Evolutionary conservation across 306 rosid species (phyloP), one percentile per base, ranked within the genome.

Genomic region (Purshia tridentata): DNA sequence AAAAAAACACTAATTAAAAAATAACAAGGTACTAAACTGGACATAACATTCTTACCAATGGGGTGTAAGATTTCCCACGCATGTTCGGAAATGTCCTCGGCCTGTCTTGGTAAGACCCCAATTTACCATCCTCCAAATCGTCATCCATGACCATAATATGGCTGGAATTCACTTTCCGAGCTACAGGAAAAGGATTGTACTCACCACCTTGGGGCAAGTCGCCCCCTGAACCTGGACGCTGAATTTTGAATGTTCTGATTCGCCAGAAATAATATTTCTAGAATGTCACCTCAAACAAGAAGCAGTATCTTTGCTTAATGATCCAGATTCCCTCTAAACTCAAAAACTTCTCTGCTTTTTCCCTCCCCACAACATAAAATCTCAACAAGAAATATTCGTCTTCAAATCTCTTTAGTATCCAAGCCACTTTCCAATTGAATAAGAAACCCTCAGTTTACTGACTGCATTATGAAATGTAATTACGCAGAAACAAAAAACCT

Each of bases 181-280:
- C 91, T 53, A 88, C 80, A 71, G 95, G 88, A 85, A 69, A 87
- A 74, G 87, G 84, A 87, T 62, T 85, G 85, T 82, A 90, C 86
- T 92, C 96, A 70, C 85, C 92, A 72, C 73, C 84, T 81, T 91
- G 98, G 96, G 98, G 98, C 91, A 94, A 84, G 80, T 94, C 91
- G 78, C 90, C 98, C 97, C 98, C 96, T 73, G 96, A 89, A 80
- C 88, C 94, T 81, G 90, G 90, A 66, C 91, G 96, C 96, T 89
- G 92, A 88, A 94, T 94, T 81, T 91, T 89, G 96, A 79, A 77
- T 39, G 65, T 29, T 70, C 80, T 81, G 76, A 67, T 52, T 67
- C 73, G 80, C 79, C 81, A 58, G 55, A 39, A 13, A 57, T 72
- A 63, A 54, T 46, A 57, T 57, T 67, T 72, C 13, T 20, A 20